These are phyloP conservation scores for Quercus gilva DNA, from an alignment of 306 rosid genomes.

Conservation along the genomic window DNA sequence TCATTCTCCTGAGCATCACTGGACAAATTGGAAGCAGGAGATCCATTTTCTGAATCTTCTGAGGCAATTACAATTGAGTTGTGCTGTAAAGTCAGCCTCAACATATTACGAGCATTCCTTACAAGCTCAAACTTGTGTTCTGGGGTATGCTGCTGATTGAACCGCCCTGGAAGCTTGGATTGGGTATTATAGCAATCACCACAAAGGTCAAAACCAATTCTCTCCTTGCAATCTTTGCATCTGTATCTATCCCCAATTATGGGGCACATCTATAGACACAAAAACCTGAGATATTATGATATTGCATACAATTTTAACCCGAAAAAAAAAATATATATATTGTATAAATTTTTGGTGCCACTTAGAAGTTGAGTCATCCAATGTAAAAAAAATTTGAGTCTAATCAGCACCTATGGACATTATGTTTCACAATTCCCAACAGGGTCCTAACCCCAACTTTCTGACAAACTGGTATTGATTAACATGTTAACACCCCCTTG, in stretches of 20 bases:
- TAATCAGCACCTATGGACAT: not conserved
- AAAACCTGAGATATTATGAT: slow-evolving; percentile 5
- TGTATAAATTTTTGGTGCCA: not conserved
- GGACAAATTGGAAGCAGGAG: slow-evolving; percentile 12
- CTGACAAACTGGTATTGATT: too few species aligned
- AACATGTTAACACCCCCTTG: too few species aligned
- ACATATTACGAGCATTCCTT: not conserved
- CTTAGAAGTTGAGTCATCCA: not conserved
- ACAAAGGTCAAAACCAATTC: slow-evolving; percentile 77
- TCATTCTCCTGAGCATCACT: slow-evolving; percentile 28
- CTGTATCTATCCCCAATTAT: slow-evolving; percentile 72
- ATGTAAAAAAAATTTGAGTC: not conserved
- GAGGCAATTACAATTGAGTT: slow-evolving; percentile 26
- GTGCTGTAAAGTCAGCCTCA: slow-evolving; percentile 27
- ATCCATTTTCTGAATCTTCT: slow-evolving; percentile 32
- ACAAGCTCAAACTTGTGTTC: slow-evolving; percentile 58
- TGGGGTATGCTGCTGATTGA: slow-evolving; percentile 87
- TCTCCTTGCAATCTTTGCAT: slow-evolving; percentile 69
- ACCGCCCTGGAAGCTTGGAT: slow-evolving; percentile 84
- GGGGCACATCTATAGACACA: slow-evolving; percentile 53
- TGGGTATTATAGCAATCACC: slow-evolving; percentile 56
- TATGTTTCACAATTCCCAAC: not conserved
- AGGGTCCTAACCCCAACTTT: not conserved
- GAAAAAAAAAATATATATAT: not conserved
- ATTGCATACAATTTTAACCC: not conserved